Evolutionary conservation across 2,329 filamentous ascomycete species (phyloP).

Genomic region (Escovopsis sp.): DNA sequence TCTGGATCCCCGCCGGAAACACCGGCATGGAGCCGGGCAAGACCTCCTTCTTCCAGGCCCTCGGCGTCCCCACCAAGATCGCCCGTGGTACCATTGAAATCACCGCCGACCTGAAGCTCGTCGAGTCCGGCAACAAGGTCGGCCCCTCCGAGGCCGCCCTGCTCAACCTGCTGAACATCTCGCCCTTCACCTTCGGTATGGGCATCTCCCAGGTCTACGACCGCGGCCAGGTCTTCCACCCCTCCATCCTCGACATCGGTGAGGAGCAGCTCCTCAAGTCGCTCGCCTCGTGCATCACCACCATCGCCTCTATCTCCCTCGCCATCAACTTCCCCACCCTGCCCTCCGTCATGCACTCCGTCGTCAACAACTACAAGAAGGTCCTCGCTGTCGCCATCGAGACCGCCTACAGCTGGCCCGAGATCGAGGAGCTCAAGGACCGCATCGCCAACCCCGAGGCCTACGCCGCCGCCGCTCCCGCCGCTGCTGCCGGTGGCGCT

Average conservation of each 20-base stretch:
- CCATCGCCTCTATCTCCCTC: constrained; percentile 83
- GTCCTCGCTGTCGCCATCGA: constrained; percentile 74
- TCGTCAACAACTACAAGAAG: constrained; percentile 99
- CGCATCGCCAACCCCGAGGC: constrained; percentile 98
- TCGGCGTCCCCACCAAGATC: constrained; percentile 99
- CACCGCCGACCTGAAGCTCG: constrained; percentile 91
- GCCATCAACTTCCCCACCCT: constrained; percentile 91
- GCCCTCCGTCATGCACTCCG: constrained; percentile 87
- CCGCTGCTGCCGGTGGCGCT: constrained; percentile 42
- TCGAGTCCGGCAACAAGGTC: constrained; percentile 86
- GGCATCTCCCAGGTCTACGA: constrained; percentile 94
- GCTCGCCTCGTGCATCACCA: constrained; percentile 66
- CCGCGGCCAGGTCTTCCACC: constrained; percentile 81
- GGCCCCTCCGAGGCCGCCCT: constrained; percentile 97
- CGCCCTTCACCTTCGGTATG: constrained; percentile 99
- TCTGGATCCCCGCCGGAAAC: constrained; percentile 95
- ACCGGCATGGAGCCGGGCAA: constrained; percentile 99
- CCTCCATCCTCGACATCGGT: constrained; percentile 78
- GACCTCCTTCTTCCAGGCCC: constrained; percentile 99
- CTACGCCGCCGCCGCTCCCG: constrained; percentile 73
- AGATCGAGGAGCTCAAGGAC: constrained; percentile 97
- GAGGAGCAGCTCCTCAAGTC: constrained; percentile 85
- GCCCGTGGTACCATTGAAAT: constrained; percentile 99
- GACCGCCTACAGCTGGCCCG: constrained; percentile 88
- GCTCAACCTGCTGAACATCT: constrained; percentile 99